Evolutionary conservation across 1,139 yeast genomes (phyloP).

Genomic region (Yamadazyma jaroonii): DNA sequence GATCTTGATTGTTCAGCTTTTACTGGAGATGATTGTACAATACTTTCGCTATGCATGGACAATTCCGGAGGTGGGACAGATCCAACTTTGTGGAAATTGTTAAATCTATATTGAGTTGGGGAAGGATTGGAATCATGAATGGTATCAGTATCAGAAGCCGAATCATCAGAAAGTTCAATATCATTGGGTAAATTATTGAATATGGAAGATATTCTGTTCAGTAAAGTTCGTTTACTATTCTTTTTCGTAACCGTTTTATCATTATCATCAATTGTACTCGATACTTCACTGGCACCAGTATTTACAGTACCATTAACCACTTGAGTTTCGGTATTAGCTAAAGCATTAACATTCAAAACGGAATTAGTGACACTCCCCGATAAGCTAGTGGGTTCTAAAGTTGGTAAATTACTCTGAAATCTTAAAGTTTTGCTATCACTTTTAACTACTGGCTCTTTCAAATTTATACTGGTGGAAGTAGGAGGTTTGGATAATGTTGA

Average conservation of each 20-base stretch:
- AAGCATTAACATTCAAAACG: conserved; percentile 31
- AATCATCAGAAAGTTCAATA: conserved; percentile 47
- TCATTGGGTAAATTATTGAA: conserved; percentile 49
- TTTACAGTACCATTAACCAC: conserved; percentile 1
- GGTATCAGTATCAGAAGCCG: conserved; percentile 44
- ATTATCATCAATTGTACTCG: background rate
- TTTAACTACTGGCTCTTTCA: conserved; percentile 22
- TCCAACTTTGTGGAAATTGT: conserved; percentile 1
- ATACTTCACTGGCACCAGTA: background rate
- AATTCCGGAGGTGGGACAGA: conserved; percentile 19
- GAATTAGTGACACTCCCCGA: conserved; percentile 29
- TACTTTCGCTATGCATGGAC: conserved; percentile 26
- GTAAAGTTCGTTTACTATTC: conserved; percentile 15
- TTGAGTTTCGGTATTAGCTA: conserved; percentile 21
- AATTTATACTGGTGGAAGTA: conserved; percentile 2
- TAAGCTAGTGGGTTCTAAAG: conserved; percentile 15
- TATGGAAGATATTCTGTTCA: conserved; percentile 34
- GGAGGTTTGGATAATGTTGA: background rate
- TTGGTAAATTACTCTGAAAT: conserved; percentile 18
- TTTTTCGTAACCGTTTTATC: conserved; percentile 1
- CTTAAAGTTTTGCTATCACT: conserved; percentile 32
- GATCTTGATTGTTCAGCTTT: conserved; percentile 21
- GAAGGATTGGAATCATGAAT: conserved; percentile 15
- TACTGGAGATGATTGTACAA: conserved; percentile 30
- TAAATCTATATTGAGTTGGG: conserved; percentile 11